Conservation (phyloP, 768 basidiomycete genomes). For the Neoboletus subvelutipes region DNA sequence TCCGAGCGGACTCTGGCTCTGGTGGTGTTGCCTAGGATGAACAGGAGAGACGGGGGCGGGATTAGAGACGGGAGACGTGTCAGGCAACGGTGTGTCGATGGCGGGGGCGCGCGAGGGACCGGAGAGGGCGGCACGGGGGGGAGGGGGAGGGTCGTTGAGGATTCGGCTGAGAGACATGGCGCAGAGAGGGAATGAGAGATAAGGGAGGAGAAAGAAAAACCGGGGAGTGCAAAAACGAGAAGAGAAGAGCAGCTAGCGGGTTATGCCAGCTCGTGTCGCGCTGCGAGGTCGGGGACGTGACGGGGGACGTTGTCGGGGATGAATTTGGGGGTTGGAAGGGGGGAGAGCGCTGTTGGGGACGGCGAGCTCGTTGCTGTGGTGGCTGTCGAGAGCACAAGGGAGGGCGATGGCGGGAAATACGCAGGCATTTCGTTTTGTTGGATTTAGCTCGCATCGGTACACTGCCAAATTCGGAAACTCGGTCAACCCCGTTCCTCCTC, state of each 20-base stretch:
- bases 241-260: background rate
- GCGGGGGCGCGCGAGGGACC: constrained; percentile 19
- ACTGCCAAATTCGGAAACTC: constrained; percentile 31
- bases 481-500: constrained; percentile 16
- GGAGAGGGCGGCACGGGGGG: constrained; percentile 32
- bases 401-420: constrained; percentile 34
- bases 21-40: constrained; percentile 25
- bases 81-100: constrained; percentile 21
- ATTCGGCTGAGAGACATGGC: constrained; percentile 78
- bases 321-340: background rate
- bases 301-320: background rate
- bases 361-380: constrained; percentile 20
- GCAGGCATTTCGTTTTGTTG: constrained; percentile 36
- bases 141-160: constrained; percentile 70
- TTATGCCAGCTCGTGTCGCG: background rate
- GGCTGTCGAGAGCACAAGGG: constrained; percentile 19
- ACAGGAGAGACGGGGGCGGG: constrained; percentile 21
- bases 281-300: background rate
- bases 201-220: constrained; percentile 1
- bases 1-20: constrained; percentile 27
- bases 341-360: constrained; percentile 2
- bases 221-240: constrained; percentile 1
- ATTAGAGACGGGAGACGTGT: constrained; percentile 24
- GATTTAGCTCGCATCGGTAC: constrained; percentile 36
- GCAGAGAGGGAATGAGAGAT: constrained; percentile 5